Evolutionary conservation across 257 asterid genomes (phyloP).

Genomic region (Petrea volubilis): DNA sequence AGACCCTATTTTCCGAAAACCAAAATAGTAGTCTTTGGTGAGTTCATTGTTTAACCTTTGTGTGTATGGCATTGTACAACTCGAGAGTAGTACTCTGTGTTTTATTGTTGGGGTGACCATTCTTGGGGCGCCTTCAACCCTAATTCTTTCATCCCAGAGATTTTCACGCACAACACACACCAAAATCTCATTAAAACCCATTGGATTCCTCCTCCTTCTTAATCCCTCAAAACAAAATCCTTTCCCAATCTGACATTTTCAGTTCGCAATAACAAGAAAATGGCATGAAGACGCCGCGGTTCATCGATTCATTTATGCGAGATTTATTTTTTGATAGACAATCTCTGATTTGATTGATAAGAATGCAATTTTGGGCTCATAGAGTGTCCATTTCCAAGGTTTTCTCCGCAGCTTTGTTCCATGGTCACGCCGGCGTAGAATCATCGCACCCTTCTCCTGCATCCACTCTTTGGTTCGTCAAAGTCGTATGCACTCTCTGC

Average conservation of each 20-base stretch:
- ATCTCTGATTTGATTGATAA: conserved; percentile 23
- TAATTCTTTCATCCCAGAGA: conserved; percentile 3
- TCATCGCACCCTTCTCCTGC: conserved; percentile 36
- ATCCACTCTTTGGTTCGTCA: conserved; percentile 68
- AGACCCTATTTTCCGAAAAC: not conserved
- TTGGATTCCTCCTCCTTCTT: not conserved
- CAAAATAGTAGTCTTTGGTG: not conserved
- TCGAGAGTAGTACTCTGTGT: not conserved
- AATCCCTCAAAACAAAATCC: not conserved
- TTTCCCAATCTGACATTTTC: not conserved
- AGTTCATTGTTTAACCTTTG: not conserved
- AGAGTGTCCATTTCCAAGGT: conserved; percentile 51
- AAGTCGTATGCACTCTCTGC: conserved; percentile 80
- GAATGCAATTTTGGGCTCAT: conserved; percentile 69
- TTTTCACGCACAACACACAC: not conserved
- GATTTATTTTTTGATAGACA: not conserved
- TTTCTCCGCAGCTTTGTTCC: conserved; percentile 47
- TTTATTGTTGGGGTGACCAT: conserved; percentile 13
- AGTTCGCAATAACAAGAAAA: conserved; percentile 2
- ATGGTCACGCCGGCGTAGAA: conserved; percentile 41
- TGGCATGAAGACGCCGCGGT: conserved; percentile 35
- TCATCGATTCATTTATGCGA: not conserved
- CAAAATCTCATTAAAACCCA: not conserved
- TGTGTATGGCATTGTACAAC: not conserved
- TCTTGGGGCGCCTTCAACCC: conserved; percentile 30